Evolutionary conservation across 2,329 filamentous ascomycete genomes (phyloP).

Genomic region (Domatiomyces catenatus): DNA sequence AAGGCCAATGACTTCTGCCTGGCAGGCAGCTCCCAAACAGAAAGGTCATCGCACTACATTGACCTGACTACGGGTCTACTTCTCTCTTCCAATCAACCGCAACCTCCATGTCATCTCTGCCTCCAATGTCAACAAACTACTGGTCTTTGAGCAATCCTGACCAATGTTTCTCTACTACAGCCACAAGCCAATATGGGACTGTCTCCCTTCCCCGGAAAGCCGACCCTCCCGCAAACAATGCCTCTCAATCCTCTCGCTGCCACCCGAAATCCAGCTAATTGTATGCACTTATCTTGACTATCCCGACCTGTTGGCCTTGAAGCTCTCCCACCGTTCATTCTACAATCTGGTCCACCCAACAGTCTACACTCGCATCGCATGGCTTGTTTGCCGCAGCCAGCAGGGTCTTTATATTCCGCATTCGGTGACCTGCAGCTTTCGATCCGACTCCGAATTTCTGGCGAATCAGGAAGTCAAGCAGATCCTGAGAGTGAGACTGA

Average conservation of each 20-base stretch:
- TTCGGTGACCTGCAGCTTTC: conserved; percentile 3
- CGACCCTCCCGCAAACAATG: not conserved
- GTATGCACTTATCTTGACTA: conserved; percentile 18
- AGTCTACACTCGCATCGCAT: conserved; percentile 4
- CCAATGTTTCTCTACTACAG: no score
- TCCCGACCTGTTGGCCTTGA: conserved; percentile 18
- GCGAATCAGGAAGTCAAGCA: conserved; percentile 8
- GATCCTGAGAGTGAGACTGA: conserved; percentile 5
- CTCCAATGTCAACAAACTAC: not conserved
- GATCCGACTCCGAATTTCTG: conserved; percentile 10
- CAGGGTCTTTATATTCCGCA: conserved; percentile 5
- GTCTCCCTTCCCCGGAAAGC: no score
- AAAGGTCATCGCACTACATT: not conserved
- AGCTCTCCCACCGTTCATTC: conserved; percentile 19
- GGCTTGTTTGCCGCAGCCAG: conserved; percentile 4
- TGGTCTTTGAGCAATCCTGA: no score
- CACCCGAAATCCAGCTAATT: conserved; percentile 21
- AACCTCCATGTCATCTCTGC: not conserved
- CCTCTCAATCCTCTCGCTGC: conserved; percentile 15
- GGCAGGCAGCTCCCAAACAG: not conserved
- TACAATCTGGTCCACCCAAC: conserved; percentile 1
- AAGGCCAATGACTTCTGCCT: not conserved
- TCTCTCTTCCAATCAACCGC: not conserved
- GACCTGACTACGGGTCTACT: not conserved
- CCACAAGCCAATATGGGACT: no score